Percentiles rank a stretch among this genome's conserved stretches.
These are phyloP conservation scores for Fusarium buharicum DNA, from an alignment of 2,329 filamentous ascomycete genomes.

Conservation along the genomic window DNA sequence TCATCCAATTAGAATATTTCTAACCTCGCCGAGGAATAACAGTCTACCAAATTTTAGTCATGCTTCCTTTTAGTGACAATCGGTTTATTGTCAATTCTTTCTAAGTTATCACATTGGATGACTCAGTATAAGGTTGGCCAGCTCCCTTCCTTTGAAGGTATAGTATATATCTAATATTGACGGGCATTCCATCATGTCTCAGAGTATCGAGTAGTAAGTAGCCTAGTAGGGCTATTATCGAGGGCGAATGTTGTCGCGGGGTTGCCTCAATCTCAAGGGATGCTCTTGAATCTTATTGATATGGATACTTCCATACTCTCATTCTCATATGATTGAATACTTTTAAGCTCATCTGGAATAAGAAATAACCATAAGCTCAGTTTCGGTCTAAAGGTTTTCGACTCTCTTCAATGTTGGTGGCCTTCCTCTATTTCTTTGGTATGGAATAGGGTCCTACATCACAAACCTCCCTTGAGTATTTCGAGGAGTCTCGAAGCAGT, in stretches of 20 bases:
- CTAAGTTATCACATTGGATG: too few relatives aligned
- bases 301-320: too few relatives aligned
- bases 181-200: not conserved
- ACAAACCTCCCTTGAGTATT: not conserved
- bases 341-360: too few relatives aligned
- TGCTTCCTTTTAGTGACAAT: too few relatives aligned
- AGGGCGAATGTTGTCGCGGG: not conserved
- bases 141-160: too few relatives aligned
- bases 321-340: too few relatives aligned
- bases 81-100: too few relatives aligned
- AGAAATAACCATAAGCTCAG: too few relatives aligned
- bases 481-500: not conserved
- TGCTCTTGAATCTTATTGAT: not conserved
- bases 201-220: not conserved
- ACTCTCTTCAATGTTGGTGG: not conserved
- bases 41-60: too few relatives aligned
- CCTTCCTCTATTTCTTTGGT: not conserved
- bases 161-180: not conserved
- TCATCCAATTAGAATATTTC: not conserved
- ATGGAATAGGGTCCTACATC: not conserved
- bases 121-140: too few relatives aligned
- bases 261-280: not conserved
- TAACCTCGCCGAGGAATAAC: too few relatives aligned
- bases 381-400: not conserved
- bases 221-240: not conserved